A percentile compares a stretch with the other conserved stretches of the same genome.
Conservation (phyloP, 768 basidiomycete genomes). For the Ephemerocybe angulata region DNA sequence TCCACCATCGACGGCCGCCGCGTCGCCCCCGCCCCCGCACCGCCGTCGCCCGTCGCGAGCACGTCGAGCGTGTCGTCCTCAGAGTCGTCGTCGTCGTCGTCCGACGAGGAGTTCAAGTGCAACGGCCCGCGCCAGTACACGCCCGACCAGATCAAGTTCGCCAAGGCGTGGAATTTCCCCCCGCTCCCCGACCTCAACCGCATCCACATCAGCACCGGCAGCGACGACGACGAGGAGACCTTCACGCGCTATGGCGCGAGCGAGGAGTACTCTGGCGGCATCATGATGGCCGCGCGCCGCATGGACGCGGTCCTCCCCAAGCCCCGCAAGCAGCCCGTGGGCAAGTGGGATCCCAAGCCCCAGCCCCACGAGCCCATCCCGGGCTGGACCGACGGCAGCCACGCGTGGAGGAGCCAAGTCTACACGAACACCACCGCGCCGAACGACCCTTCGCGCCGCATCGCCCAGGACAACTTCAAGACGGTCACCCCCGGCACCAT, state of each 20-base stretch:
- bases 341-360: slow-evolving; percentile 21
- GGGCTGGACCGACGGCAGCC: slow-evolving; percentile 64
- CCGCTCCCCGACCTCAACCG: slow-evolving; percentile 50
- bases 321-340: slow-evolving; percentile 33
- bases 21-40: slow-evolving; percentile 12
- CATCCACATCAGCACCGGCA: slow-evolving; percentile 22
- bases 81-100: slow-evolving; percentile 17
- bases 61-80: slow-evolving; percentile 23
- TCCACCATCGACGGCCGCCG: slow-evolving; percentile 31
- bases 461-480: slow-evolving; percentile 42
- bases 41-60: background rate
- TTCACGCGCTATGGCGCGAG: background rate
- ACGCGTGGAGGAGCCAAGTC: slow-evolving; percentile 59
- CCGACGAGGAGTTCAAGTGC: slow-evolving; percentile 1
- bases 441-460: too few relatives aligned
- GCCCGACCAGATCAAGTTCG: slow-evolving; percentile 15
- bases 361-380: slow-evolving; percentile 44
- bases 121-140: background rate
- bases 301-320: slow-evolving; percentile 41
- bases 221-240: slow-evolving; percentile 23
- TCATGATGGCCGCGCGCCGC: slow-evolving; percentile 63
- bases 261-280: slow-evolving; percentile 27
- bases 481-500: slow-evolving; percentile 31
- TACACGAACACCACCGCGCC: slow-evolving; percentile 56
- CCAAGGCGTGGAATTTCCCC: slow-evolving; percentile 38